Conservation (phyloP, 2,329 filamentous ascomycete species). For the Pleomassaria siparia region DNA sequence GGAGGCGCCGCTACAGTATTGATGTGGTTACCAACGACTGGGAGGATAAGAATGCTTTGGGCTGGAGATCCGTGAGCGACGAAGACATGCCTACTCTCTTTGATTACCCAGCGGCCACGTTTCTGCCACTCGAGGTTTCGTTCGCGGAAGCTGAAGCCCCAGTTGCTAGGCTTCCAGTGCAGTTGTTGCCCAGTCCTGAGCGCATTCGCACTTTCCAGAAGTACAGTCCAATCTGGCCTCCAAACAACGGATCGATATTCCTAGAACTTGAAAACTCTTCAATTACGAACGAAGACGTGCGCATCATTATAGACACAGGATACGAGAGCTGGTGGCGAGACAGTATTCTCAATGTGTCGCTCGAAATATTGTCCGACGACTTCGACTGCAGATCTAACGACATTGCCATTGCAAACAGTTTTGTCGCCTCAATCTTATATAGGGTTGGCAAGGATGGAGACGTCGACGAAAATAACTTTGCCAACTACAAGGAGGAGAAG, state of each 20-base stretch:
- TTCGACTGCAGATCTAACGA: slow-evolving; percentile 7
- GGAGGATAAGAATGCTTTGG: background rate
- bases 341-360: slow-evolving; percentile 20
- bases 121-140: background rate
- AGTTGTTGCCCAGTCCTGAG: background rate
- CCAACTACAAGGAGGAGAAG: slow-evolving; percentile 7
- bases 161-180: background rate
- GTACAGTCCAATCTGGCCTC: background rate
- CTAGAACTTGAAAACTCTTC: slow-evolving; percentile 13
- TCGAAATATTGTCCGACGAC: slow-evolving; percentile 16
- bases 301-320: background rate
- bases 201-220: background rate
- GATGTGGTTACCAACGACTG: slow-evolving; percentile 17
- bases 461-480: slow-evolving; percentile 6
- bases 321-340: slow-evolving; percentile 21
- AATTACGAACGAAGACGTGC: slow-evolving; percentile 15
- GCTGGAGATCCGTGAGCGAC: background rate
- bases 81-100: background rate
- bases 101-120: background rate
- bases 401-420: slow-evolving; percentile 22
- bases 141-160: background rate
- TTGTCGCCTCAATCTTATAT: slow-evolving; percentile 15
- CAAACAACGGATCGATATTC: slow-evolving; percentile 11
- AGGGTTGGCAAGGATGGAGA: slow-evolving; percentile 6
- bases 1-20: slow-evolving; percentile 23